Base-by-base conservation (phyloP, 495 filamentous ascomycete species). In the Filosporella fistucella region DNA sequence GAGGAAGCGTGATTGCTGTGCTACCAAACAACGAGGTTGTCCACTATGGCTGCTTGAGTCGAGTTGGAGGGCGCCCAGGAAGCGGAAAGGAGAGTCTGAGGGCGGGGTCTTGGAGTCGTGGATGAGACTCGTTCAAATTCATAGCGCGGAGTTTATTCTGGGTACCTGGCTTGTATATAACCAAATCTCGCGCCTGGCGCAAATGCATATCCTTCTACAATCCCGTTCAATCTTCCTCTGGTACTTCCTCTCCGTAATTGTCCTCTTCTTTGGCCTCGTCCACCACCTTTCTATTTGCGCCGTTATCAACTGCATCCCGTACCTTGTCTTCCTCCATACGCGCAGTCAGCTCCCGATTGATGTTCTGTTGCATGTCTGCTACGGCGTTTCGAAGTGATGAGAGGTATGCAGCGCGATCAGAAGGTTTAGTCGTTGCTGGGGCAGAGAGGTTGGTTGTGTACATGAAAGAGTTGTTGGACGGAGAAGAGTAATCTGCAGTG, bases 321-420 rank as follows among this genome's bases (percentile, higher is more conserved):
- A 70, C 75, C 17, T 59, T 58, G 57, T 96, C 93, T 54, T 88
- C 84, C 44, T 91, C 89, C 91, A 98, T 98, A 30, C 82, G 78
- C 51, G 70, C 65, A 18, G 93, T 98, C 51, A 98, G 72, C 59
- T 90, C 88, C 24, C 65, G 68, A 68, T 98, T 98, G 59, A 96
- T 70, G 13, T 79, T 71, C 14, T 76, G 80, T 55, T 97, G 93
- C 9, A 91, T 58, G 16, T 67, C 55, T 2, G 69, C 63, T 4
- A 82, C 71, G 1, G 80, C 72, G 9, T 70, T 59, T n/a, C 86
- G 81, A 1, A 96, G 75, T 4, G 70, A 67, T 21, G 65, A 50
- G 23, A 98, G 77, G 61, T 93, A 90, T 2, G 71, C 63, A 2
- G 77, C 78, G 53, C 88, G 88, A 18, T 68, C 65, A 13, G 69